Percentiles rank a stretch among this genome's conserved stretches.
These are phyloP conservation scores for Boletus eberwhitei DNA, from an alignment of 768 basidiomycete species.

Conservation along the genomic window DNA sequence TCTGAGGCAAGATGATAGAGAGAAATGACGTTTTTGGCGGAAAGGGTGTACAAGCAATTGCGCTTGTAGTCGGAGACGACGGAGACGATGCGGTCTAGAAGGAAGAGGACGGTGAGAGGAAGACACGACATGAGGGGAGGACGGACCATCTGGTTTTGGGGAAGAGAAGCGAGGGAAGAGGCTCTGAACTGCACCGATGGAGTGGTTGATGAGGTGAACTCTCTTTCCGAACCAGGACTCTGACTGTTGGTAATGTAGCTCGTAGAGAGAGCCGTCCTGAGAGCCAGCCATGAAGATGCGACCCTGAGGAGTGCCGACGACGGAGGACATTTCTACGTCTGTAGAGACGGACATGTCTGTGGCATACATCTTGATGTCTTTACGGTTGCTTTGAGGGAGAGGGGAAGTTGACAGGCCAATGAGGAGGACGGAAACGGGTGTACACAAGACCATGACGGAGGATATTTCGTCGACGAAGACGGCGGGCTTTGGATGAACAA, in stretches of 20 bases:
- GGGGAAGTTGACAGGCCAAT: conserved; percentile 68
- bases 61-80: conserved; percentile 66
- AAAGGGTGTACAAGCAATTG: conserved; percentile 76
- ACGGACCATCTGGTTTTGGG: conserved; percentile 62
- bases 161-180: conserved; percentile 73
- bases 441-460: conserved; percentile 85
- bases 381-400: conserved; percentile 44
- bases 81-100: conserved; percentile 65
- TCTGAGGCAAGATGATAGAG: conserved; percentile 63
- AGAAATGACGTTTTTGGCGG: conserved; percentile 59
- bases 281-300: conserved; percentile 88
- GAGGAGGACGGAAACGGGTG: conserved; percentile 76
- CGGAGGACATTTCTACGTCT: conserved; percentile 83
- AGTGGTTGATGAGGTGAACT: conserved; percentile 83
- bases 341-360: conserved; percentile 79
- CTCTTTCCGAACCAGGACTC: conserved; percentile 92
- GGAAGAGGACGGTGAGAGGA: conserved; percentile 3
- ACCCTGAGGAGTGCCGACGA: conserved; percentile 75
- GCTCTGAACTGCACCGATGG: conserved; percentile 73
- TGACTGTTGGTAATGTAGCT: conserved; percentile 85
- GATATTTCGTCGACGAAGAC: conserved; percentile 94
- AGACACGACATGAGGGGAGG: background rate
- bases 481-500: conserved; percentile 79
- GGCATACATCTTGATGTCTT: conserved; percentile 84
- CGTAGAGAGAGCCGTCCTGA: conserved; percentile 87